Conservation (phyloP, 768 basidiomycete genomes). For the Symmetrospora coprosmae region DNA sequence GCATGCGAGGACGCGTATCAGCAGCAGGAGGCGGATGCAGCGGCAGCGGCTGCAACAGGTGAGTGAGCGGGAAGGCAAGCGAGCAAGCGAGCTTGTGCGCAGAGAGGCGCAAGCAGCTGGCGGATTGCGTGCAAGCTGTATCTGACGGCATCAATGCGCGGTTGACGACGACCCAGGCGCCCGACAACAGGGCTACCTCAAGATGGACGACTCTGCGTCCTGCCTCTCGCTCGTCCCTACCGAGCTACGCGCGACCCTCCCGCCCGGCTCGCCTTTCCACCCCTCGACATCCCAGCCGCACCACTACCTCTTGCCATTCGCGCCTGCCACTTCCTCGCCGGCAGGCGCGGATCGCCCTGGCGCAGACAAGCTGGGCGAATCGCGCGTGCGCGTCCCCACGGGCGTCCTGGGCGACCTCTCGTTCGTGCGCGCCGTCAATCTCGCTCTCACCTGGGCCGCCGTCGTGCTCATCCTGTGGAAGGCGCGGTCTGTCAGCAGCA, state of each 20-base stretch:
- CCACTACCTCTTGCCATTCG: constrained; percentile 7
- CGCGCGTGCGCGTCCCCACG: neutral
- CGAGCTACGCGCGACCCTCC: neutral
- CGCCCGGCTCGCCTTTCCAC: neutral
- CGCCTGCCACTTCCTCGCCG: no score
- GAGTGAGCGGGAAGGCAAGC: no score
- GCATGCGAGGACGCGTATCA: constrained; percentile 19
- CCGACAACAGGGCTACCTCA: neutral
- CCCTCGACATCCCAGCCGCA: constrained; percentile 2
- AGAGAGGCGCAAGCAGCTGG: no score
- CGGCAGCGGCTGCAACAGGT: no score
- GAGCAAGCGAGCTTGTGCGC: no score
- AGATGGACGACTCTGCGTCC: constrained; percentile 8
- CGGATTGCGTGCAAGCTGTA: neutral
- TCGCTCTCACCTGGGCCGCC: constrained; percentile 9
- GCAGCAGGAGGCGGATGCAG: no score
- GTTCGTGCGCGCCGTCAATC: constrained; percentile 12
- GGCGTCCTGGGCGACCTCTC: constrained; percentile 23
- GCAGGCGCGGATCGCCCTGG: neutral
- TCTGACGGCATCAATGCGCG: neutral
- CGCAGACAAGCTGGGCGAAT: neutral
- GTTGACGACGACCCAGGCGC: neutral
- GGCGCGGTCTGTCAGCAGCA: neutral
- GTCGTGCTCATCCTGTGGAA: neutral
- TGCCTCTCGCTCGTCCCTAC: constrained; percentile 3